Evolutionary conservation across 306 rosid genomes (phyloP), one percentile per base, ranked within the genome.

Genomic region (Pyrus betulifolia): DNA sequence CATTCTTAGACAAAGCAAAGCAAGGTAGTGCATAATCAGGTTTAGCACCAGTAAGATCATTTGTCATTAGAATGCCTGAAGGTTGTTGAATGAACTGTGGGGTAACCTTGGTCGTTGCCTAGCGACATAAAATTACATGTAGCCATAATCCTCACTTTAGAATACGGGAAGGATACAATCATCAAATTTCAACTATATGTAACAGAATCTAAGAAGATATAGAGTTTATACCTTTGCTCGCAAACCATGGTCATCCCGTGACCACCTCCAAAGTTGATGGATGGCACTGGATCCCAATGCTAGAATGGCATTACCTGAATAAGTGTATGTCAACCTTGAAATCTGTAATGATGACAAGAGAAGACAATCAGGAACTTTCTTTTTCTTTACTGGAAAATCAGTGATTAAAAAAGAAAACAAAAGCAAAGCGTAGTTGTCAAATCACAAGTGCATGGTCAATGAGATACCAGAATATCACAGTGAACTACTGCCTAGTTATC

Each of bases 181-280:
- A 15, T 45, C 58, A 49, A 42, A 38, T 23, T 63, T n/a, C 63
- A 74, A 30, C 55, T n/a, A 15, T 44, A 4, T 27, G 42, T 17
- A 23, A 49, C 12, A 11, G 17, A 52, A 38, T 21, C 13, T 8
- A 21, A 19, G 38, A 3, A 30, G 12, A 74, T 17, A 28, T 67
- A 3, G 42, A 74, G 6, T 9, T 44, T 70, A 40, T 27, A 91
- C 96, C 92, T 91, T 91, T 76, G 84, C 88, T 69, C 83, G 54
- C 49, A 84, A 70, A 78, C 86, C 84, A 25, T 85, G 89, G 4
- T 91, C 91, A 74, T 69, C 79, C 72, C 85, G 87, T 69, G 74
- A 83, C 97, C 98, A 93, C 83, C 84, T 91, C 98, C 97, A 93
- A 51, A 87, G 88, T 59, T 88, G 80, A 78, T 89, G 98, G 71